These are phyloP conservation scores for Pythium folliculosum DNA, from an alignment of 352 stramenopile genomes.

Conservation along the genomic window DNA sequence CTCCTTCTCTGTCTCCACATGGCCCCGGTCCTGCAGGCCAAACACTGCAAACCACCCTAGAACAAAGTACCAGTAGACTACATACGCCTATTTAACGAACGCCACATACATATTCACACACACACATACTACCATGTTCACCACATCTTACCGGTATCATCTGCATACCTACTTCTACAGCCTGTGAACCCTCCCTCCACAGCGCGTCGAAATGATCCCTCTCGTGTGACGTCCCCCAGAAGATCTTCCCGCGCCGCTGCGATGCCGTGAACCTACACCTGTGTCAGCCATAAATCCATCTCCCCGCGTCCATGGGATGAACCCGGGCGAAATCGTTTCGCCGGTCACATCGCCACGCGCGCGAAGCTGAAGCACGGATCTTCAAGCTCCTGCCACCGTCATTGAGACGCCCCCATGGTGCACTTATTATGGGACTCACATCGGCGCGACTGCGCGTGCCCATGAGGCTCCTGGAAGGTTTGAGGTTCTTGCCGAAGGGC, in stretches of 20 bases:
- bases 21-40: neutral
- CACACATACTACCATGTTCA: neutral
- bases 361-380: neutral
- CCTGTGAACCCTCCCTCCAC: too few species aligned
- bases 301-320: conserved; percentile 2
- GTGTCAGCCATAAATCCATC: neutral
- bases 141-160: too few species aligned
- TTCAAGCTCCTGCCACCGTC: neutral
- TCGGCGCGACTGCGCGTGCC: neutral
- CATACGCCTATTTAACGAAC: conserved; percentile 20
- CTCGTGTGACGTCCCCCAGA: neutral
- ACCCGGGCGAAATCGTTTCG: neutral
- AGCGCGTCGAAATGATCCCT: neutral
- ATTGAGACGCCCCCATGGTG: neutral
- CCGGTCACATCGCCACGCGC: conserved; percentile 10
- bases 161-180: too few species aligned
- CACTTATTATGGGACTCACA: neutral
- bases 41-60: neutral
- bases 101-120: conserved; percentile 8
- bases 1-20: neutral
- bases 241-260: neutral
- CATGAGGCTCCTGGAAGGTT: neutral
- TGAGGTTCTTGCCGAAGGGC: neutral
- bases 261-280: neutral
- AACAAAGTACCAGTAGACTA: neutral